phyloP scores from a whole-genome alignment of 2,329 filamentous ascomycete genomes.

The Phaeoacremonium minimum region DNA sequence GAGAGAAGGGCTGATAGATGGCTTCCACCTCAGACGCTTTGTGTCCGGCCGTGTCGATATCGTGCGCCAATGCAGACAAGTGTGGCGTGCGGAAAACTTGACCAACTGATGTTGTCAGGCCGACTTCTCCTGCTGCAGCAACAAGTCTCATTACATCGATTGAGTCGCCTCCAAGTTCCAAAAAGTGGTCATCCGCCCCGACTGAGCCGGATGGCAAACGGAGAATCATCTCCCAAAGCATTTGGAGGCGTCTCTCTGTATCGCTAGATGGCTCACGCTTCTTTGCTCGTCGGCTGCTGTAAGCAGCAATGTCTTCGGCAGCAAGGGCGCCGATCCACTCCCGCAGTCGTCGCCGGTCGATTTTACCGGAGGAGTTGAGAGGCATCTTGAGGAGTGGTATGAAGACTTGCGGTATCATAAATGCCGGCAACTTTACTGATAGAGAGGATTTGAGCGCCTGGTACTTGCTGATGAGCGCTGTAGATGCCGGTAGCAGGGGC shows the following conservation, averaged over 20 bases:
- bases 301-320: conserved; percentile 16
- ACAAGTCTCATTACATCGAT: conserved; percentile 1
- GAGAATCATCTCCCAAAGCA: neutral
- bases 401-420: conserved; percentile 19
- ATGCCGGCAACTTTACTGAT: neutral
- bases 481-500: no score
- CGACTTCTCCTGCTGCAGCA: no score
- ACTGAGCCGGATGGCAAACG: neutral
- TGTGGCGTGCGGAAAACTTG: no score
- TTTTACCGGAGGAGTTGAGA: conserved; percentile 17
- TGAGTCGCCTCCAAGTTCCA: neutral
- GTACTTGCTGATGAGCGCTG: no score
- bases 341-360: conserved; percentile 16
- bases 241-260: neutral
- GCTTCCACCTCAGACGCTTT: no score
- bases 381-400: conserved; percentile 16
- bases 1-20: no score
- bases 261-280: neutral
- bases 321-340: conserved; percentile 10
- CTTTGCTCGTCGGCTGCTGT: neutral
- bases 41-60: no score
- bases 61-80: no score
- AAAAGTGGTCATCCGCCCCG: neutral
- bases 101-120: no score
- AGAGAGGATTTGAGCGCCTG: no score